Conservation (phyloP, 2,329 filamentous ascomycete species). For the Sclerotinia subarctica region DNA sequence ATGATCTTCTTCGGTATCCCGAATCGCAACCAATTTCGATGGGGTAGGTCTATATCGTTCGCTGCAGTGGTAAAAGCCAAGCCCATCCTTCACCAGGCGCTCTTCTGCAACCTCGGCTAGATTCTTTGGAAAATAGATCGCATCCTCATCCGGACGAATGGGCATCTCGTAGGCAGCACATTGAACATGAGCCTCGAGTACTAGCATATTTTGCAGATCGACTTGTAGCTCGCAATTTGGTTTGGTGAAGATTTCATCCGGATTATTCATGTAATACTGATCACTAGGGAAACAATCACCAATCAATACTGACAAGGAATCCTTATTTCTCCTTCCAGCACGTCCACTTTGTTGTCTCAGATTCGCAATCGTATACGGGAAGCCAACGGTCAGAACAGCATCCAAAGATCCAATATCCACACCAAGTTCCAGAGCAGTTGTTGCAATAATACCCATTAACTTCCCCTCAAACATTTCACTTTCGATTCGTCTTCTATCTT, state of each 20-base stretch:
- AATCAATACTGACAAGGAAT: constrained; percentile 85
- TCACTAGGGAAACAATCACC: constrained; percentile 89
- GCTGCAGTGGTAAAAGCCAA: constrained; percentile 88
- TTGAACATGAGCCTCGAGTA: constrained; percentile 90
- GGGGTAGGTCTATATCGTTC: constrained; percentile 83
- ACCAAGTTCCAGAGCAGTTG: constrained; percentile 86
- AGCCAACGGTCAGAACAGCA: constrained; percentile 89
- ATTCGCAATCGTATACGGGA: constrained; percentile 94
- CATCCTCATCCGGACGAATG: constrained; percentile 73
- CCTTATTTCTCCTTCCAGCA: constrained; percentile 86
- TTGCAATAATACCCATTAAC: constrained; percentile 88
- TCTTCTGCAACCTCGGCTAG: constrained; percentile 69
- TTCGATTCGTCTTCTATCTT: constrained; percentile 85
- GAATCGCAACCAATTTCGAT: constrained; percentile 78
- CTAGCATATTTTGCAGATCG: constrained; percentile 86
- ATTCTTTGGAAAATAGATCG: constrained; percentile 73
- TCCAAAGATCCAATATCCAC: constrained; percentile 94
- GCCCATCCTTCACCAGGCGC: constrained; percentile 67
- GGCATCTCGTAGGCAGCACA: constrained; percentile 96
- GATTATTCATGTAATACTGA: constrained; percentile 96
- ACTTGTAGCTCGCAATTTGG: constrained; percentile 87
- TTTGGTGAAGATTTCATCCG: constrained; percentile 87
- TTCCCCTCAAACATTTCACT: constrained; percentile 96
- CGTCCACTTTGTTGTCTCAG: constrained; percentile 91
- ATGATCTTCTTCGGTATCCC: constrained; percentile 85